Conservation (phyloP, 352 stramenopile genomes). For the Globisporangium alternatum region DNA sequence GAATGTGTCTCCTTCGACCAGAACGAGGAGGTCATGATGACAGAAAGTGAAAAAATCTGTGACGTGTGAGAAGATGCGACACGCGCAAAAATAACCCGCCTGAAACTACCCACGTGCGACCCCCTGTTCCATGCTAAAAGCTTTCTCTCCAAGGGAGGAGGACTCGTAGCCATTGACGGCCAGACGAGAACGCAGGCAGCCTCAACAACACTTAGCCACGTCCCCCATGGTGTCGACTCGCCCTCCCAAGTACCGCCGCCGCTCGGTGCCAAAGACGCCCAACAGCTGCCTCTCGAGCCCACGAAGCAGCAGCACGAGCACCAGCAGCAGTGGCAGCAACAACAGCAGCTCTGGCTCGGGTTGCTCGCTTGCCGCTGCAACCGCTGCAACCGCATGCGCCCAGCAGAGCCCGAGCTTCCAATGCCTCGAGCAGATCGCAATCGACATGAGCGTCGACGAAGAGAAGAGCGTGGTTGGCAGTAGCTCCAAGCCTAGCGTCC, state of each 20-base stretch:
- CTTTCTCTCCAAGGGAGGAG: neutral
- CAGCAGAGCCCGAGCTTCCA: constrained; percentile 14
- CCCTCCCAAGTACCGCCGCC: neutral
- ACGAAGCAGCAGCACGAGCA: neutral
- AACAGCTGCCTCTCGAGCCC: constrained; percentile 6
- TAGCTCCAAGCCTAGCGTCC: neutral
- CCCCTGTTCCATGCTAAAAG: neutral
- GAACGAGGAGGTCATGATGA: no score
- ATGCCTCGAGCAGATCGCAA: constrained; percentile 13
- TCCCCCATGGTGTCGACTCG: neutral
- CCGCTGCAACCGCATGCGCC: neutral
- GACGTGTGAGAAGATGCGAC: neutral
- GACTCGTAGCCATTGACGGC: neutral
- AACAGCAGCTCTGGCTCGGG: neutral
- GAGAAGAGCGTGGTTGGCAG: constrained; percentile 4
- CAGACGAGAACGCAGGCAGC: neutral
- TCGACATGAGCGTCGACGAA: constrained; percentile 13
- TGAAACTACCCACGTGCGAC: neutral
- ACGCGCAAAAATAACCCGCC: neutral
- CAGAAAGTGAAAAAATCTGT: neutral
- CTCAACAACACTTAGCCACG: neutral
- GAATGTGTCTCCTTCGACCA: neutral
- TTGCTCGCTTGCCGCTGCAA: neutral
- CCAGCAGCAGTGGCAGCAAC: neutral
- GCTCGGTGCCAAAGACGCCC: constrained; percentile 2